These are phyloP conservation scores for Verticillium longisporum DNA, from an alignment of 2,329 filamentous ascomycete species.

Conservation along the genomic window DNA sequence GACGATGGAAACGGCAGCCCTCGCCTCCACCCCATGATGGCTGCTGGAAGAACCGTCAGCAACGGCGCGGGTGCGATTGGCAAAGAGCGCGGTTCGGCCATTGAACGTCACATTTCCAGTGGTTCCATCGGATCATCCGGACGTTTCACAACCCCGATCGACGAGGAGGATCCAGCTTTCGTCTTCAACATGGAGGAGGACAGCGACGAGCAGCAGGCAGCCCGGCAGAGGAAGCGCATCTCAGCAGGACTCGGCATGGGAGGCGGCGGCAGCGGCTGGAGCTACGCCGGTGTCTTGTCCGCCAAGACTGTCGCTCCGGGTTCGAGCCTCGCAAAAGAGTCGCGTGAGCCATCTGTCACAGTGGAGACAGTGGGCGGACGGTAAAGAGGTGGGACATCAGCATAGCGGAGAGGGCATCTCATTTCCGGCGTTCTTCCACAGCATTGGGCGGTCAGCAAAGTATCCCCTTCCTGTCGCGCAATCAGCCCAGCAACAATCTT, in stretches of 20 bases:
- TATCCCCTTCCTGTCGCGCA: conserved; percentile 5
- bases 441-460: neutral
- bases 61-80: conserved; percentile 30
- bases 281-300: conserved; percentile 9
- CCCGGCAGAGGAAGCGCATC: conserved; percentile 39
- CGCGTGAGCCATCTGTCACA: conserved; percentile 10
- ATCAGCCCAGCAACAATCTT: neutral
- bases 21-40: conserved; percentile 42
- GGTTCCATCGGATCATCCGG: conserved; percentile 50
- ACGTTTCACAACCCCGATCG: conserved; percentile 57
- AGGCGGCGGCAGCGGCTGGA: conserved; percentile 12
- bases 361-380: conserved; percentile 12
- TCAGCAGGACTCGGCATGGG: conserved; percentile 35
- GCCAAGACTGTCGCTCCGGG: conserved; percentile 4
- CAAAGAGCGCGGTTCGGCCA: conserved; percentile 29
- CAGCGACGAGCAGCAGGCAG: conserved; percentile 40
- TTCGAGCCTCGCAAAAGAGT: conserved; percentile 10
- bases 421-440: conserved; percentile 1
- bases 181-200: conserved; percentile 62
- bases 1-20: conserved; percentile 40
- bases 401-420: conserved; percentile 8
- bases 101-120: conserved; percentile 54
- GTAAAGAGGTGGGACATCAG: conserved; percentile 4
- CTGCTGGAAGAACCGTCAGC: conserved; percentile 32
- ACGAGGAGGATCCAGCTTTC: conserved; percentile 57